phyloP scores from a whole-genome alignment of 2,329 filamentous ascomycete species.

The Fusarium keratoplasticum region DNA sequence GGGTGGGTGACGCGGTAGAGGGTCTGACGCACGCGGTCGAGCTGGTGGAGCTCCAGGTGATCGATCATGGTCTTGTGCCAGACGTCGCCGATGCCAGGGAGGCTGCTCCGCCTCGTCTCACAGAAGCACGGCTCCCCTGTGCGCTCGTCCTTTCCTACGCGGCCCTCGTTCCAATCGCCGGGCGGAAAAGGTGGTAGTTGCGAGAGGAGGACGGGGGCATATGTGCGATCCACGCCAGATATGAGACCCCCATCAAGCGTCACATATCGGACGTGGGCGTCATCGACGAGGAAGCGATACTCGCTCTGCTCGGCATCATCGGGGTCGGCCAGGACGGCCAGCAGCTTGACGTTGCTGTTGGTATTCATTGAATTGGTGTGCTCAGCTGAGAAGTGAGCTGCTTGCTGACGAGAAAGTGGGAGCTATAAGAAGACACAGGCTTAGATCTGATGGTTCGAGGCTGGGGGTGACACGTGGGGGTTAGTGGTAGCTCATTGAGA shows the following conservation, averaged over 20 bases:
- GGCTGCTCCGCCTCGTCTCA: slow-evolving; percentile 33
- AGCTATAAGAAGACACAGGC: neutral
- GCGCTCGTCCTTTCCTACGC: slow-evolving; percentile 43
- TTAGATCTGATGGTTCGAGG: slow-evolving; percentile 6
- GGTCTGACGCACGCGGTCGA: slow-evolving; percentile 42
- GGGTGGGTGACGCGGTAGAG: slow-evolving; percentile 44
- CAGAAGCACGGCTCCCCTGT: slow-evolving; percentile 45
- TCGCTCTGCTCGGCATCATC: slow-evolving; percentile 47
- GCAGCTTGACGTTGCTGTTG: slow-evolving; percentile 41
- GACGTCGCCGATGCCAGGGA: slow-evolving; percentile 47
- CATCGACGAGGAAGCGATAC: slow-evolving; percentile 53
- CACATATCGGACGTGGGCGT: slow-evolving; percentile 54
- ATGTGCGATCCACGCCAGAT: slow-evolving; percentile 48
- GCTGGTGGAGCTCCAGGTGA: slow-evolving; percentile 47
- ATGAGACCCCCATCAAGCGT: slow-evolving; percentile 51
- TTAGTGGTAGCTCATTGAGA: slow-evolving; percentile 1
- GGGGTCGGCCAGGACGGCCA: slow-evolving; percentile 41
- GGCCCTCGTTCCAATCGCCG: slow-evolving; percentile 55
- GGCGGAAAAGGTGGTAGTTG: slow-evolving; percentile 52
- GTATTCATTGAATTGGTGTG: slow-evolving; percentile 18
- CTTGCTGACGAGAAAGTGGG: neutral
- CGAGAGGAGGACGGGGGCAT: slow-evolving; percentile 47
- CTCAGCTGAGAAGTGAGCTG: neutral
- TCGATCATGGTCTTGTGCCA: slow-evolving; percentile 52
- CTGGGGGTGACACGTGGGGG: slow-evolving; percentile 15